These are phyloP conservation scores for Mycena epipterygia DNA, from an alignment of 768 basidiomycete species.

Conservation along the genomic window DNA sequence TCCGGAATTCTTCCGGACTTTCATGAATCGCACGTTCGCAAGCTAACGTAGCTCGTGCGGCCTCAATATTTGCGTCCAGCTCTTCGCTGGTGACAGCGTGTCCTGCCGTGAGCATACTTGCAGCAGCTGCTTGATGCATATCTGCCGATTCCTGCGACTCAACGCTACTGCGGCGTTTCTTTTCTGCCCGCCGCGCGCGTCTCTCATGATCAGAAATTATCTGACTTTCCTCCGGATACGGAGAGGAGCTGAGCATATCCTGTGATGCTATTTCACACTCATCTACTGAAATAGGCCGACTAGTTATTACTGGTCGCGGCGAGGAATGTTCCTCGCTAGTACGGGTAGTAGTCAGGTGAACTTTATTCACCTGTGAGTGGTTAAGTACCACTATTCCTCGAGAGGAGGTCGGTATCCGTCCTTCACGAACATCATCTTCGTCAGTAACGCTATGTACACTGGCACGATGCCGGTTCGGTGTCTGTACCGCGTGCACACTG, in stretches of 20 bases:
- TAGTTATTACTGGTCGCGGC: too few species aligned
- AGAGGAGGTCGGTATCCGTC: too few species aligned
- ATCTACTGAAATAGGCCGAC: too few species aligned
- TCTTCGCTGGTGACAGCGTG: background rate
- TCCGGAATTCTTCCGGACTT: background rate
- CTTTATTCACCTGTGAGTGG: too few species aligned
- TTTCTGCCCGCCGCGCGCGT: background rate
- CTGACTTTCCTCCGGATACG: background rate
- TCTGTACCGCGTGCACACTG: too few species aligned
- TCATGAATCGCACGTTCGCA: background rate
- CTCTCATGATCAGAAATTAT: background rate
- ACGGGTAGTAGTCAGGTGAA: too few species aligned
- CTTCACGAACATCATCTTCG: too few species aligned
- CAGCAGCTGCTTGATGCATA: background rate
- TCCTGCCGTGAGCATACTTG: background rate
- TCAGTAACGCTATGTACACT: too few species aligned
- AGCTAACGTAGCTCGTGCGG: background rate
- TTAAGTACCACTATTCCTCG: too few species aligned
- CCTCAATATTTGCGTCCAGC: background rate
- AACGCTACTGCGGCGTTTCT: background rate
- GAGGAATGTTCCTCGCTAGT: too few species aligned
- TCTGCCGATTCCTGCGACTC: background rate
- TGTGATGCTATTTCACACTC: too few species aligned
- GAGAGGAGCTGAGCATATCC: background rate
- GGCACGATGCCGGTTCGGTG: too few species aligned